Percentiles rank a stretch among this genome's conserved stretches.
Conservation (phyloP, 2,329 filamentous ascomycete species). For the Sporothrix curviconia region DNA sequence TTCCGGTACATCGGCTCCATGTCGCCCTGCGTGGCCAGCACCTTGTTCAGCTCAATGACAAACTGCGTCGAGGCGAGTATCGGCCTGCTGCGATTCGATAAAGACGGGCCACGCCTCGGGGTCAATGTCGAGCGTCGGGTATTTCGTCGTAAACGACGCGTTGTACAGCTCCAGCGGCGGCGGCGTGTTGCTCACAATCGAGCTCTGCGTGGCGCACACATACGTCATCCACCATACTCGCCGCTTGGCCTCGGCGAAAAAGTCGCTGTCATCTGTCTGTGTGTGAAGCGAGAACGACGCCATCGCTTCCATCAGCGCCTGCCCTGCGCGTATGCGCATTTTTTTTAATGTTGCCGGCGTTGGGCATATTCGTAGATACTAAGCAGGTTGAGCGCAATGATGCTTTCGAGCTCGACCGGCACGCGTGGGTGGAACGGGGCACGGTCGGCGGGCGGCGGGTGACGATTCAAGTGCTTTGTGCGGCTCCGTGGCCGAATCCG, state of each 20-base stretch:
- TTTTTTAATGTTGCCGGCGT: slow-evolving; percentile 46
- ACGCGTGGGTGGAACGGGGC: slow-evolving; percentile 38
- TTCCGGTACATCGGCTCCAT: slow-evolving; percentile 35
- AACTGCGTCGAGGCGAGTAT: slow-evolving; percentile 43
- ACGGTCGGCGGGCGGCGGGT: slow-evolving; percentile 23
- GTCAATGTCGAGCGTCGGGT: slow-evolving; percentile 36
- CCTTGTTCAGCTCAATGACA: slow-evolving; percentile 40
- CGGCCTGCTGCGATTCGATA: slow-evolving; percentile 41
- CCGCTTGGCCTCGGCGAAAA: slow-evolving; percentile 39
- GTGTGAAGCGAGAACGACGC: slow-evolving; percentile 39
- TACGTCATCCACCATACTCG: slow-evolving; percentile 52
- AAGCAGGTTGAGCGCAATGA: slow-evolving; percentile 41
- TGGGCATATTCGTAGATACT: slow-evolving; percentile 49
- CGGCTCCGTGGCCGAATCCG: slow-evolving; percentile 39
- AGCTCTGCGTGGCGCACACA: slow-evolving; percentile 42
- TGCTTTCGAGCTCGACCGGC: slow-evolving; percentile 40
- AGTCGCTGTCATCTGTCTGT: slow-evolving; percentile 33
- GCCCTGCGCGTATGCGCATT: slow-evolving; percentile 42
- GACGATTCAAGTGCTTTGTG: slow-evolving; percentile 35
- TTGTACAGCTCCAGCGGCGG: slow-evolving; percentile 19
- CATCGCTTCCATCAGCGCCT: slow-evolving; percentile 42
- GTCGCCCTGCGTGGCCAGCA: slow-evolving; percentile 31
- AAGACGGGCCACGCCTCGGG: slow-evolving; percentile 39
- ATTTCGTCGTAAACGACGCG: slow-evolving; percentile 38
- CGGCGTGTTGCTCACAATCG: slow-evolving; percentile 42